Conservation (phyloP, 2,329 filamentous ascomycete species). For the Chaetomium sp. region DNA sequence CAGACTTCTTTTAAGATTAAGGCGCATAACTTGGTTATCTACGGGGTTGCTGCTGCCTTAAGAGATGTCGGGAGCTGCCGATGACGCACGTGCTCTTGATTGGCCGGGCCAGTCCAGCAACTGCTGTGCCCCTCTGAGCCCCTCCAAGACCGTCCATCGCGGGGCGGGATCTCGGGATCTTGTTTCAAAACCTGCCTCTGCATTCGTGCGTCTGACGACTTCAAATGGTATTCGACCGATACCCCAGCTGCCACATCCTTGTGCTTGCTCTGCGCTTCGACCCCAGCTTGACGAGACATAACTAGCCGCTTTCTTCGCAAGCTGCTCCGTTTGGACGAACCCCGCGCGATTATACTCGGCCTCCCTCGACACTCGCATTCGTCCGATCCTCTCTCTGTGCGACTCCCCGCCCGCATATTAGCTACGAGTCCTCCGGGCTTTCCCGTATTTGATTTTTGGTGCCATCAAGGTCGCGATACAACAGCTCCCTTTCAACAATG, state of each 20-base stretch:
- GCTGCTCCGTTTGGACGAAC: background rate
- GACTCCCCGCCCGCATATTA: background rate
- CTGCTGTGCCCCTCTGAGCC: constrained; percentile 4
- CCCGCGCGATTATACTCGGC: background rate
- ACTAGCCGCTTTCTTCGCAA: background rate
- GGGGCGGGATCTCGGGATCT: no score
- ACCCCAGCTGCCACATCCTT: background rate
- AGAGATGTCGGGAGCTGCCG: background rate
- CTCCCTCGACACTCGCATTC: background rate
- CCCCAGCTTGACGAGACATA: background rate
- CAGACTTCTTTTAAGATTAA: background rate
- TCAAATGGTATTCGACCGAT: background rate
- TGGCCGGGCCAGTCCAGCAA: background rate
- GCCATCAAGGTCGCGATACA: background rate
- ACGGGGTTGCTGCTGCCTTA: background rate
- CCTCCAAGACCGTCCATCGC: background rate
- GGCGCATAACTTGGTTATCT: background rate
- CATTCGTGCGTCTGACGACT: background rate
- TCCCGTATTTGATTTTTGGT: background rate
- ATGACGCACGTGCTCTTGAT: constrained; percentile 2
- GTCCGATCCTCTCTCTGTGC: background rate
- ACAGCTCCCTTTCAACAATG: constrained; percentile 12
- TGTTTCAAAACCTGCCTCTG: background rate
- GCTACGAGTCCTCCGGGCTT: background rate
- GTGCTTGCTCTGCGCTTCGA: background rate